Evolutionary conservation across 257 asterid species (phyloP).

Genomic region (Cinchona pubescens): DNA sequence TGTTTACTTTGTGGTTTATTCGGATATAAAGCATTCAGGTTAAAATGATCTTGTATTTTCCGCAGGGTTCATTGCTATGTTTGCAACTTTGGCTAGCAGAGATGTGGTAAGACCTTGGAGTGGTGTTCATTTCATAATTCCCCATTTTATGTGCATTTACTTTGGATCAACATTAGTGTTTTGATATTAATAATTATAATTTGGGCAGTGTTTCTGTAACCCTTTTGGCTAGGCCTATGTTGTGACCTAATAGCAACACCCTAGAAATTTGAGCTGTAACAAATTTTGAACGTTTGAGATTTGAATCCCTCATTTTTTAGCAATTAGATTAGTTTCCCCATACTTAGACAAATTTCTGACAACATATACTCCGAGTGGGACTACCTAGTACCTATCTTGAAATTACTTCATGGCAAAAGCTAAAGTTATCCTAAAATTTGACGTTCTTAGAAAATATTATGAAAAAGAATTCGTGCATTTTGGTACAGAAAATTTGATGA

Average conservation of each 20-base stretch:
- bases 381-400: neutral
- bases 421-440: neutral
- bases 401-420: neutral
- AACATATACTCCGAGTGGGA: neutral
- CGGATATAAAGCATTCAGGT: slow-evolving; percentile 14
- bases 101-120: slow-evolving; percentile 70
- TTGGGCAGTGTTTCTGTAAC: neutral
- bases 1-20: slow-evolving; percentile 18
- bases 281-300: neutral
- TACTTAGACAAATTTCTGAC: neutral
- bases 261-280: neutral
- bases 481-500: neutral
- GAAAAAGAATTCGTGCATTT: neutral
- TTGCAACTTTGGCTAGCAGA: slow-evolving; percentile 88
- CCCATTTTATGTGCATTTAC: neutral
- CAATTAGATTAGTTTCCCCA: neutral
- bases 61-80: slow-evolving; percentile 96
- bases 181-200: neutral
- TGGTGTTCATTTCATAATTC: neutral
- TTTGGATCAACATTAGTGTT: neutral
- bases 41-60: slow-evolving; percentile 11
- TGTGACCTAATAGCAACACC: neutral
- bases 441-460: neutral
- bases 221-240: neutral
- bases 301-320: neutral